A percentile compares a stretch with the other conserved stretches of the same genome.
phyloP scores from a whole-genome alignment of 2,329 filamentous ascomycete species.

The Penicillium sp. region DNA sequence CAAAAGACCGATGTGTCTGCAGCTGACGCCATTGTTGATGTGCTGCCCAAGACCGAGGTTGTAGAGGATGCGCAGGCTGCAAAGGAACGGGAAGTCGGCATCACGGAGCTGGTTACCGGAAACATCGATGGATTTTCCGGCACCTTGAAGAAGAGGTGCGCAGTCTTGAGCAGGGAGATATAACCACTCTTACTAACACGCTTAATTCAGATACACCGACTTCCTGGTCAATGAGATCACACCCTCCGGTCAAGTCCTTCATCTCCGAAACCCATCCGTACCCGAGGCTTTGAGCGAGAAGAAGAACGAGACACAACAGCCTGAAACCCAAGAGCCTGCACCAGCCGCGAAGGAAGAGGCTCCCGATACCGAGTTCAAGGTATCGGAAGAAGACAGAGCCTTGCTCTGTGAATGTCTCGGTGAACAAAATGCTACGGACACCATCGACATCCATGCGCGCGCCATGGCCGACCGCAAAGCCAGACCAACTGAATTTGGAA shows the following conservation, averaged over 20 bases:
- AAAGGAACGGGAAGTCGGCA: slow-evolving; percentile 56
- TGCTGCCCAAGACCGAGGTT: slow-evolving; percentile 5
- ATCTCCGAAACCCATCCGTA: slow-evolving; percentile 57
- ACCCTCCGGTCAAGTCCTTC: slow-evolving; percentile 72
- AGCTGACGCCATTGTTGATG: slow-evolving; percentile 13
- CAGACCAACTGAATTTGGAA: slow-evolving; percentile 58
- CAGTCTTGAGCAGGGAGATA: not conserved
- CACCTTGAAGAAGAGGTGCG: slow-evolving; percentile 65
- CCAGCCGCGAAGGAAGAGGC: slow-evolving; percentile 14
- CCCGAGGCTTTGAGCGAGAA: slow-evolving; percentile 19
- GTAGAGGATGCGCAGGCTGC: slow-evolving; percentile 31
- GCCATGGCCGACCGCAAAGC: slow-evolving; percentile 55
- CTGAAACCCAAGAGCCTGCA: slow-evolving; percentile 4
- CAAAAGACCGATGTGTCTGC: slow-evolving; percentile 30
- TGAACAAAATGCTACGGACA: slow-evolving; percentile 47
- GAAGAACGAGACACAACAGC: slow-evolving; percentile 1
- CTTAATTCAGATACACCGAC: slow-evolving; percentile 72
- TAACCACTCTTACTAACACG: slow-evolving; percentile 1
- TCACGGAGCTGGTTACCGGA: slow-evolving; percentile 62
- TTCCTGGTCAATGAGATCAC: slow-evolving; percentile 90
- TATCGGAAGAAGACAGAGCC: slow-evolving; percentile 48
- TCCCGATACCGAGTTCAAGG: slow-evolving; percentile 27
- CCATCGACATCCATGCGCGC: slow-evolving; percentile 57
- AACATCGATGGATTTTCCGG: slow-evolving; percentile 62
- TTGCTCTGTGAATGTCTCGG: slow-evolving; percentile 53